Evolutionary conservation across 2,329 filamentous ascomycete genomes (phyloP).

Genomic region (Helminthosporium solani): DNA sequence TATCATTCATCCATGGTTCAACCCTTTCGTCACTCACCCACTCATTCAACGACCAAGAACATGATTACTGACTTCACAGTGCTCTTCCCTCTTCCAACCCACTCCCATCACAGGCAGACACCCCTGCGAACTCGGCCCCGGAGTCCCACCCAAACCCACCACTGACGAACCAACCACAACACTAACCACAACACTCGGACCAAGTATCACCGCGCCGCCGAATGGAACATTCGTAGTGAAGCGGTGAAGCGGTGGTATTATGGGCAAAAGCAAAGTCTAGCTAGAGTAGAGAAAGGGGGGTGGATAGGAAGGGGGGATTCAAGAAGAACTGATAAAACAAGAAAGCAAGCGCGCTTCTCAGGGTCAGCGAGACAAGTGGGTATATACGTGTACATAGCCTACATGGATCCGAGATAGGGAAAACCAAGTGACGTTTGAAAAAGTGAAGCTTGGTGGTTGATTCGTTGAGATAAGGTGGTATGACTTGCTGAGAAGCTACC

Average conservation of each 20-base stretch:
- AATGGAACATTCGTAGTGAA: background rate
- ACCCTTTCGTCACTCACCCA: background rate
- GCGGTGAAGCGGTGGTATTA: background rate
- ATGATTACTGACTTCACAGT: constrained; percentile 16
- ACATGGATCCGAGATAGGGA: too few species aligned
- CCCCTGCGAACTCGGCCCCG: constrained; percentile 27
- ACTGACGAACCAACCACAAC: constrained; percentile 1
- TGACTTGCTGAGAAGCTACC: too few species aligned
- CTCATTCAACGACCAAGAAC: too few species aligned
- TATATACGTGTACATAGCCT: too few species aligned
- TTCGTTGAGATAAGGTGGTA: too few species aligned
- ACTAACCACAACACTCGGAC: background rate
- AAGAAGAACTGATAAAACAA: too few species aligned
- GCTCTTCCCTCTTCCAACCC: constrained; percentile 22
- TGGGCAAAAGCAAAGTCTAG: background rate
- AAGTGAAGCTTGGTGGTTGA: too few species aligned
- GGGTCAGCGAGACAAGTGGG: background rate
- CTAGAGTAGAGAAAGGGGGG: too few species aligned
- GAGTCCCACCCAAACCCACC: background rate
- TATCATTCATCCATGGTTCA: background rate
- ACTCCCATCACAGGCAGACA: constrained; percentile 27
- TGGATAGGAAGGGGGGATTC: too few species aligned
- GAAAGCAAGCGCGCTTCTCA: too few species aligned
- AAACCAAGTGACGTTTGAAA: too few species aligned
- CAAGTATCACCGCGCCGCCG: background rate